Evolutionary conservation across 2,329 filamentous ascomycete genomes (phyloP), one percentile per base, ranked within the genome.

Genomic region (Lizonia empirigonia): DNA sequence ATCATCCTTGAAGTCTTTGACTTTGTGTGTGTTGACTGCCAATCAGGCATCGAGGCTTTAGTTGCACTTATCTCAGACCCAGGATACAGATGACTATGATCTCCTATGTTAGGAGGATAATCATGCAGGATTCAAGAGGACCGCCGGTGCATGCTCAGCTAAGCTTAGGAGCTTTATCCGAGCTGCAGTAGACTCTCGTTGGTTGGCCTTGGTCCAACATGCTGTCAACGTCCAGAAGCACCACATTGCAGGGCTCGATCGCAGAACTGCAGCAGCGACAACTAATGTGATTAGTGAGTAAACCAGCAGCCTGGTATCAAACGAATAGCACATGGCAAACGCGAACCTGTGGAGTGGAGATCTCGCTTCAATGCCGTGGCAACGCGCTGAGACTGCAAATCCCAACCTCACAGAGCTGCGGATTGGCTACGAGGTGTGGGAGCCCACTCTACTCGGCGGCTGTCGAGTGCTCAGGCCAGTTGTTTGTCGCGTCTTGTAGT

Each of bases 371-470:
- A 46, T 47, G 37, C 42, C 51, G 39, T 55, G 65, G 48, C 59
- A 54, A 60, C 55, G 57, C 58, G 54, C 50, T 65, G 57, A 56
- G 55, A 44, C 56, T 63, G 64, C 64, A 58, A 53, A 39, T 48
- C 55, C 64, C 65, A 68, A 52, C 65, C 62, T 59, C 64, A 58
- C 55, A 32, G 33, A 51, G 48, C 3, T 38, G 56, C 50, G 47
- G 52, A 65, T 62, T 65, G 59, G 58, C 38, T 23, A 42, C 39
- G 29, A 20, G 20, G 16, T 16, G 19, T n/a, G 40, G 38, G 36
- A 44, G 38, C 33, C 39, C 37, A 38, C 41, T 55, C 36, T 53
- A 27, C 34, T 32, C 44, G 23, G 46, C 49, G 37, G 37, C 42
- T 52, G 22, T 29, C 40, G 2, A 7, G 19, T 32, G 37, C 37